Base-by-base conservation (phyloP, 768 basidiomycete species). In the Rhodotorula toruloides region DNA sequence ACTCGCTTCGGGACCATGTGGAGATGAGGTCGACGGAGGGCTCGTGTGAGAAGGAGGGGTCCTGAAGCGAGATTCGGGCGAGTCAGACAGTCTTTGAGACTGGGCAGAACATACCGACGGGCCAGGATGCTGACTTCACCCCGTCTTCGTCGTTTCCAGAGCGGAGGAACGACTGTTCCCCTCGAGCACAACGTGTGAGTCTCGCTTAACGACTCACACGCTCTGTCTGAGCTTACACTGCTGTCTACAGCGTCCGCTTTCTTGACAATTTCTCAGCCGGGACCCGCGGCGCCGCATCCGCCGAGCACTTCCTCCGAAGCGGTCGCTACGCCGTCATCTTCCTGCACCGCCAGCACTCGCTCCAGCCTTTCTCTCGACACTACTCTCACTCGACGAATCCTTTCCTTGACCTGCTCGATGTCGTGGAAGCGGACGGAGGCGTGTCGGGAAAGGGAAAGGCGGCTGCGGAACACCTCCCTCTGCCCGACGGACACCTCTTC, bases 231-330 rank as follows among this genome's bases (percentile, higher is more conserved):
- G 3, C n/a, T 32, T 3, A 12, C 29, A 21, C 17, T 22, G 31
- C 34, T 46, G 49, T 67, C 63, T 71, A n/a, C 74, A 99, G 94
- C 73, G 96, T 99, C 53, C 90, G 96, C 56, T 99, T 97, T 77
- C 82, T 99, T 36, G 94, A 98, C 77, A 98, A 99, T 81, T 98
- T 98, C 79, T 96, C 92, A 78, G 94, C 96, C 90, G 93, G 94
- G 58, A 99, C 96, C 27, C 84, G 96, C 75, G 96, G 96, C 48
- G 90, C 96, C 37, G 92, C 94, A 0, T 98, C 96, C 27, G 94
- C 96, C 4, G 96, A 99, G 78, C 96, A 98, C 80, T 97, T 99
- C 77, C 84, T 98, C 66, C 85, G 87, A 73, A 86, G 89, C 12
- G 89, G 87, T 62, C 67, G 74, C 47, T 98, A 98, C 80, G 92